Evolutionary conservation across 306 rosid genomes (phyloP).

Genomic region (Lathyrus oleraceus): DNA sequence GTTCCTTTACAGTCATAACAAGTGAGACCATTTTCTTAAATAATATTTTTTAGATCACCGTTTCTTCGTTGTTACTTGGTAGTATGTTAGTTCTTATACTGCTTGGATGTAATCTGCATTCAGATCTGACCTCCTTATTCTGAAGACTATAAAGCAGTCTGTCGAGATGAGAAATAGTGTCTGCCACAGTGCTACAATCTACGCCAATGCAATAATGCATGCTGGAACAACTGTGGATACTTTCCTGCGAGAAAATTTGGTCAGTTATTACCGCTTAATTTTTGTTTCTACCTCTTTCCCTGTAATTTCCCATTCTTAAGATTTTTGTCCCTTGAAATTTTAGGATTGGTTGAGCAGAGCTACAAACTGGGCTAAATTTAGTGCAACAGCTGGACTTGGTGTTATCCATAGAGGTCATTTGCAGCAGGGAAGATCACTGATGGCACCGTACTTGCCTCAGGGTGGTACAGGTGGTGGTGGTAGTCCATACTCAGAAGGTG

Average conservation of each 20-base stretch:
- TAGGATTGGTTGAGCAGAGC: constrained; percentile 99
- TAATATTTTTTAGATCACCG: constrained; percentile 4
- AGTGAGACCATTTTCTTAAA: constrained; percentile 57
- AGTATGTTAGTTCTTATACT: constrained; percentile 32
- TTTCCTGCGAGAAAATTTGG: constrained; percentile 94
- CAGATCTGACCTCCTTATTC: constrained; percentile 94
- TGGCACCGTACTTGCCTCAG: constrained; percentile 98
- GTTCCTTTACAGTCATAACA: constrained; percentile 94
- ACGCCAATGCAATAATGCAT: constrained; percentile 96
- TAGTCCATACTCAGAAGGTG: constrained; percentile 96
- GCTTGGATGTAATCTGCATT: constrained; percentile 35
- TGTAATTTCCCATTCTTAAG: neutral
- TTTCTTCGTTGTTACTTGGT: constrained; percentile 22
- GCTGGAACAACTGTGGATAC: constrained; percentile 98
- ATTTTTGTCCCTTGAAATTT: constrained; percentile 15
- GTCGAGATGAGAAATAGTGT: constrained; percentile 99
- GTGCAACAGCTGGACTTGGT: constrained; percentile 98
- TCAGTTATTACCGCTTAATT: constrained; percentile 34
- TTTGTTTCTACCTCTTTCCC: neutral
- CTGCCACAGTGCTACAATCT: constrained; percentile 96
- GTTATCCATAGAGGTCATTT: constrained; percentile 96
- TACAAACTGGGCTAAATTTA: constrained; percentile 97
- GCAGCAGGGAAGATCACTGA: constrained; percentile 93
- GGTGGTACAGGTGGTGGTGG: constrained; percentile 95
- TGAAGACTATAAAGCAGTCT: constrained; percentile 96